Evolutionary conservation across 164 flowering plant genomes (phyloP).

Genomic region (Hamamelis virginiana): DNA sequence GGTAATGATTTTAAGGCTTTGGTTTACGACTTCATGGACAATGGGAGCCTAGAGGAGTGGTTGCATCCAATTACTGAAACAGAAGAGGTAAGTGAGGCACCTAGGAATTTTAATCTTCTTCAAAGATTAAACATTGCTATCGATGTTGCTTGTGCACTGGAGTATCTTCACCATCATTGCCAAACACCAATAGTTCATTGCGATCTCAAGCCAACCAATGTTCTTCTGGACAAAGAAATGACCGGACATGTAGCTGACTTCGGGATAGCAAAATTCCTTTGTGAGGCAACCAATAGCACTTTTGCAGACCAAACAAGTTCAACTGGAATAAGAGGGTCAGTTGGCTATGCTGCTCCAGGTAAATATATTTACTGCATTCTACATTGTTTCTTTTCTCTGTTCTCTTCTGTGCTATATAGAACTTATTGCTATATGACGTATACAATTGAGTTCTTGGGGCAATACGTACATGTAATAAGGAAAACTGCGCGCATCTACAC

Average conservation of each 20-base stretch:
- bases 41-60: too few species aligned
- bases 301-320: background rate
- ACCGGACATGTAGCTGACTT: background rate
- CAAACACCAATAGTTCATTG: conserved; percentile 1
- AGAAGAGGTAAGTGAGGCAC: background rate
- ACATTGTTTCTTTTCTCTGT: too few species aligned
- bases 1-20: too few species aligned
- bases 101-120: background rate
- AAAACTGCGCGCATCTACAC: too few species aligned
- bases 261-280: background rate
- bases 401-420: too few species aligned
- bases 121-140: too few species aligned
- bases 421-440: too few species aligned
- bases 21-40: too few species aligned
- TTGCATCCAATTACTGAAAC: background rate
- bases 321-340: background rate
- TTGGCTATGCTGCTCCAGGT: background rate
- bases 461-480: too few species aligned
- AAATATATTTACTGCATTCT: too few species aligned
- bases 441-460: too few species aligned
- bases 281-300: background rate
- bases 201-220: background rate
- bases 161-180: conserved; percentile 5
- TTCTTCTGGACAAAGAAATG: background rate
- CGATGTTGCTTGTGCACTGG: conserved; percentile 4